Base-by-base conservation (phyloP, 2,329 filamentous ascomycete genomes). In the Ascomycota sp. region DNA sequence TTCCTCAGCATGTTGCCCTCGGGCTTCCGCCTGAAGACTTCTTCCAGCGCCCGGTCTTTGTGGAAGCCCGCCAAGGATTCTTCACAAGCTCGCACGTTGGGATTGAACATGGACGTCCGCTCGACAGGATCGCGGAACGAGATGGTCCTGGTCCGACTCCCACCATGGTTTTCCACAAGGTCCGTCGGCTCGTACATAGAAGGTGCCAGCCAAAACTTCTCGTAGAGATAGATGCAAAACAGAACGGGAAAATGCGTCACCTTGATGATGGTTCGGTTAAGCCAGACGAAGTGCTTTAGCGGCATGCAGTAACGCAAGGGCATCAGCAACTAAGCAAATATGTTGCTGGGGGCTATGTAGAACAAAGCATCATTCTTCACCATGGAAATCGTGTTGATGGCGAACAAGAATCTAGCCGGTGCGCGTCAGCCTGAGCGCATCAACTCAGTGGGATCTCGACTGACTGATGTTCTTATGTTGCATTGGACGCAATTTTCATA, bases 321-420 rank as follows among this genome's bases (percentile, higher is more conserved):
- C 43, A 83, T 83, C 20, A 93, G 59, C 1, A 86, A 47, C 86
- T 85, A 95, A 2, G 81, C 85, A 37, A 94, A 66, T 20, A 94
- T 77, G 46, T 95, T 95, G 10, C 79, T 76, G 0, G 86, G 86
- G 2, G 86, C 79, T 35, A 94, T 69, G 47, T 94, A 94, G 57
- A 95, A 95, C 0, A 94, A 59, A 0, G 83, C 79, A 48, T 95
- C 86, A n/a, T 89, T 93, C 51, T 94, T 95, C 39, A 94, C 86
- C 80, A 93, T 91, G 4, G 82, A 91, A 29, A 94, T 92, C 4
- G 86, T 91, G 46, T 94, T 95, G 49, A 95, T 83, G 0, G 86
- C 86, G 45, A 95, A 94, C 3, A 94, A 55, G 46, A 93, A 94
- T 34, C 63, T 68, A 17, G 15, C 4, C 15, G 15, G 15, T 17